Base-by-base conservation (phyloP, 2,329 filamentous ascomycete genomes). In the Botrytis cinerea region DNA sequence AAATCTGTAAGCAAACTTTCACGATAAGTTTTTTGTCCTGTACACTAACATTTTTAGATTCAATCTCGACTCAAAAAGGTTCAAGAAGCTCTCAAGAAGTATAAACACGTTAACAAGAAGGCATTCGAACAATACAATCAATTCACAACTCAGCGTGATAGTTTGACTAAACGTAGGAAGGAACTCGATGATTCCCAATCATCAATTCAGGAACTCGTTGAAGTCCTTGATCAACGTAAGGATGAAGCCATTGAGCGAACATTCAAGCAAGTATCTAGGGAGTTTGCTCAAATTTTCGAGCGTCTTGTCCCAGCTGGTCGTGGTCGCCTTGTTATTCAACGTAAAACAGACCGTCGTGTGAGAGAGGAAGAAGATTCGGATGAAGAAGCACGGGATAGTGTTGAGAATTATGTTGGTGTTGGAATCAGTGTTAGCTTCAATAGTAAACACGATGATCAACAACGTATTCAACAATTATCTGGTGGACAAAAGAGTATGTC, bases 401-500 rank as follows among this genome's bases (percentile, higher is more conserved):
- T 99, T 2, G 96, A 98, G 83, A 98, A 97, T 83, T 99, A 99
- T 82, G 94, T 91, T 8, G 96, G 96, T 74, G 95, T 99, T 12
- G 95, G 95, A 62, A 98, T 99, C 83, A 95, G 93, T 79, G 96
- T 99, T 57, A 97, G 94, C 73, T 99, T 99, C 87, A 99, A 99
- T 85, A 97, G 93, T 78, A 98, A 98, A 84, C 92, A 97, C 77
- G 96, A 99, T 79, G 96, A 99, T 81, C 96, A 99, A 83, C 96
- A 99, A 82, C 93, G 94, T 75, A 98, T 99, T 79, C 94, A 98
- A 83, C 96, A 99, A 83, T 89, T 99, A 76, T 97, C 93, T 78
- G 96, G 96, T 86, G 96, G 96, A 46, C 96, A 99, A 81, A 99
- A 99, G 88, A 97, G 94, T 94, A 84, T 87, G 91, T 68, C 66